Evolutionary conservation across 305 asterid genomes (phyloP).

Genomic region (Solanum chacoense): DNA sequence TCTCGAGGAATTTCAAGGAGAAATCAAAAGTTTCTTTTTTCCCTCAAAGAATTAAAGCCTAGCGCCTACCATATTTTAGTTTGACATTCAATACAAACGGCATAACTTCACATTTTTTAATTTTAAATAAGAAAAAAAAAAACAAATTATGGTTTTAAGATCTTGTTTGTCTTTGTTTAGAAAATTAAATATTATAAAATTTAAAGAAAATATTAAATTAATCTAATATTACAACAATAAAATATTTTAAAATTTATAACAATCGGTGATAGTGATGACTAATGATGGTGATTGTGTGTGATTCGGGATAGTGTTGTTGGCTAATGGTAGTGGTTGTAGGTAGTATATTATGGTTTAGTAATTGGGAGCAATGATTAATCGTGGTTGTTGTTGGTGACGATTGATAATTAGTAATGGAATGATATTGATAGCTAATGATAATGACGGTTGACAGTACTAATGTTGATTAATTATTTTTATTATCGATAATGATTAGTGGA

Average conservation of each 20-base stretch:
- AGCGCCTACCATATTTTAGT: neutral
- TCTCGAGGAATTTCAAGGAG: neutral
- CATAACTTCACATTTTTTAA: neutral
- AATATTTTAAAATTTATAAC: no score
- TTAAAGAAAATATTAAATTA: neutral
- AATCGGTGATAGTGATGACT: accelerated
- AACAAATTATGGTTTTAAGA: neutral
- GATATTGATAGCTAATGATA: neutral
- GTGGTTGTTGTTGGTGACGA: neutral
- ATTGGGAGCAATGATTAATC: neutral
- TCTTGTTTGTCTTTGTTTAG: neutral
- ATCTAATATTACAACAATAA: neutral
- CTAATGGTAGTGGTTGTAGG: neutral
- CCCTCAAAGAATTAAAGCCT: neutral
- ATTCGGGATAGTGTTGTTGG: no score
- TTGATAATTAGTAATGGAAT: neutral
- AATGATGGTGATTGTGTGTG: neutral
- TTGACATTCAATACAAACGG: neutral
- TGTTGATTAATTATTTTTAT: neutral
- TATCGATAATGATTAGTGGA: no score
- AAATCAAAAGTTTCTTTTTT: neutral
- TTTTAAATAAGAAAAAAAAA: neutral
- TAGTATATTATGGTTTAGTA: neutral
- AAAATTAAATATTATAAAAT: neutral
- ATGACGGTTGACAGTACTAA: accelerated